Evolutionary conservation across 2,329 filamentous ascomycete genomes (phyloP).

Genomic region (Xylariaceae sp.): DNA sequence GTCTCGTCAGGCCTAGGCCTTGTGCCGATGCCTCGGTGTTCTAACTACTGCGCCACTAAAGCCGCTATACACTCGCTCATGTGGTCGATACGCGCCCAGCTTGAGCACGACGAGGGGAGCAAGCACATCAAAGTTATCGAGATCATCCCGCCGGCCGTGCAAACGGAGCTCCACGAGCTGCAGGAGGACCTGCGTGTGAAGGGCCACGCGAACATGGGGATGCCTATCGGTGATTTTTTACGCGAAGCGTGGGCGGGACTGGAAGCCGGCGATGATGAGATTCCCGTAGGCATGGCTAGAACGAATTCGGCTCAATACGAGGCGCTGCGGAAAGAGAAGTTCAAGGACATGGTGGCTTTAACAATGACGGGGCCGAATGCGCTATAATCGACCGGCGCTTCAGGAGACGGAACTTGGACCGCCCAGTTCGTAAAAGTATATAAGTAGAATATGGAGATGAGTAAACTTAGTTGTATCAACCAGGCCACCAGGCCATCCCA

Average conservation of each 20-base stretch:
- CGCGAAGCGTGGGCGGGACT: constrained; percentile 50
- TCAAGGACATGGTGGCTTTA: no score
- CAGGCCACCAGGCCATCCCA: no score
- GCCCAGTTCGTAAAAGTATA: no score
- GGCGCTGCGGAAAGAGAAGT: no score
- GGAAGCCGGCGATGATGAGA: constrained; percentile 44
- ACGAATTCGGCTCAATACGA: no score
- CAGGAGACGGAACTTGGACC: no score
- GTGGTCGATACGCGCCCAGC: constrained; percentile 48
- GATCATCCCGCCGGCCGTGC: constrained; percentile 49
- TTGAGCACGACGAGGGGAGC: constrained; percentile 35
- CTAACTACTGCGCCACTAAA: constrained; percentile 58
- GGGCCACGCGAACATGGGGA: constrained; percentile 40
- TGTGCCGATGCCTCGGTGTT: constrained; percentile 47
- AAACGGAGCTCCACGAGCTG: constrained; percentile 52
- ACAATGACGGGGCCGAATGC: no score
- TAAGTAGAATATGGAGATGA: no score
- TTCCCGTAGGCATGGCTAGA: constrained; percentile 21
- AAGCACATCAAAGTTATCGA: constrained; percentile 47
- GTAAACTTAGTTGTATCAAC: no score
- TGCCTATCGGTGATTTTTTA: constrained; percentile 44
- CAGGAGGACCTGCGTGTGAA: constrained; percentile 40
- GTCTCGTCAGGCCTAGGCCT: constrained; percentile 50
- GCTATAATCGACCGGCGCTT: no score
- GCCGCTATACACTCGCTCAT: constrained; percentile 53